These are phyloP conservation scores for Globisporangium echinulatum DNA, from an alignment of 352 stramenopile species.

Conservation along the genomic window DNA sequence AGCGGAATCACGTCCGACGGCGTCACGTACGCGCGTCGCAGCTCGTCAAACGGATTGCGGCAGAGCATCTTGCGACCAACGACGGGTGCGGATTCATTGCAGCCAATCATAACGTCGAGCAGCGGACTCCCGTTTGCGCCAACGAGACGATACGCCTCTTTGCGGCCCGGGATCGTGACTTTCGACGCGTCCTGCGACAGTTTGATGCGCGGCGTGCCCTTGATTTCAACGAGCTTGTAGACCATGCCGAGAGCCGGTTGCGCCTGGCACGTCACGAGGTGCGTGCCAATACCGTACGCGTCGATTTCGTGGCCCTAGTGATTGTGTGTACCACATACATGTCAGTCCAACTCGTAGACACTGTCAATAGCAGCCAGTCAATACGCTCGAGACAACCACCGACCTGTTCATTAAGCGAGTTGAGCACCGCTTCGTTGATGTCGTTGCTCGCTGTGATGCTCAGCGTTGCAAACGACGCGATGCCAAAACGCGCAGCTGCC, in stretches of 20 bases:
- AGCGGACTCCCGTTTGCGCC: conserved; percentile 83
- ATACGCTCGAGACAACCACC: conserved; percentile 14
- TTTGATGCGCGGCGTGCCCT: conserved; percentile 95
- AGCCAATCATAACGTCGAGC: conserved; percentile 88
- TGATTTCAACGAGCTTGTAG: conserved; percentile 99
- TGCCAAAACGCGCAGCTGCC: conserved; percentile 41
- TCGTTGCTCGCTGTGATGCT: conserved; percentile 98
- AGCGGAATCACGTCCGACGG: conserved; percentile 87
- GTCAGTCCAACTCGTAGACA: too few relatives aligned
- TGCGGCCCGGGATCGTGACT: conserved; percentile 89
- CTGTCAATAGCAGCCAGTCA: too few relatives aligned
- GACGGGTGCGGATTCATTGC: conserved; percentile 72
- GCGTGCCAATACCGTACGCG: conserved; percentile 93
- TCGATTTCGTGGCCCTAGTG: conserved; percentile 91
- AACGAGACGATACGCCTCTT: conserved; percentile 89
- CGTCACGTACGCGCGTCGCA: conserved; percentile 92
- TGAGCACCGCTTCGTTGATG: conserved; percentile 97
- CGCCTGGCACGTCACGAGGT: conserved; percentile 96
- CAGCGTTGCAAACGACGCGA: conserved; percentile 76
- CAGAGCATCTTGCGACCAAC: conserved; percentile 89
- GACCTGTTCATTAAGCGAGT: conserved; percentile 92
- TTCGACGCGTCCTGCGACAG: conserved; percentile 96
- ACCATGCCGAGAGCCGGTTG: conserved; percentile 98
- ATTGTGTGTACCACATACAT: too few relatives aligned
- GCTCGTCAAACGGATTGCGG: conserved; percentile 94